Conservation (phyloP, 78 protist genomes). For the Isochrysis galbana region DNA sequence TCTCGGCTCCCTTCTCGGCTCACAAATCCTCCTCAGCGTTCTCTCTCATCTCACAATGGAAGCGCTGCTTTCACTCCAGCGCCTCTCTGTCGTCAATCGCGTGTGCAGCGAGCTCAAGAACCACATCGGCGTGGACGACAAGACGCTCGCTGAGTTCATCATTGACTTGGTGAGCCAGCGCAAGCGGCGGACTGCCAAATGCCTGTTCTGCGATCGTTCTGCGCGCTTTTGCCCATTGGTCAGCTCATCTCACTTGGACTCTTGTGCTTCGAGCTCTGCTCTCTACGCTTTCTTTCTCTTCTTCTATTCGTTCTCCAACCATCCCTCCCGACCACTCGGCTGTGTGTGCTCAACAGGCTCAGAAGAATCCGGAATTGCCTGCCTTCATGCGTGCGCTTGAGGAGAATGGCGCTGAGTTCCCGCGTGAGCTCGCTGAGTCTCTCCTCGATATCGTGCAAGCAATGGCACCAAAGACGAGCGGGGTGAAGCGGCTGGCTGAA, state of each 20-base stretch:
- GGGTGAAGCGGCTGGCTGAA: background rate
- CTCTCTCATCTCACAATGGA: too few relatives aligned
- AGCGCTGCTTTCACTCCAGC: conserved; percentile 46
- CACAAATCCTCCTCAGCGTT: too few relatives aligned
- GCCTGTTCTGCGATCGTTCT: background rate
- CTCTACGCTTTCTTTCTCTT: too few relatives aligned
- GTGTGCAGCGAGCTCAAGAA: conserved; percentile 82
- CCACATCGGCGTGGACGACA: conserved; percentile 76
- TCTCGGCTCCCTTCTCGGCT: too few relatives aligned
- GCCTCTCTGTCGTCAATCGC: conserved; percentile 65
- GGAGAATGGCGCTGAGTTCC: conserved; percentile 34
- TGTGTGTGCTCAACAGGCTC: too few relatives aligned
- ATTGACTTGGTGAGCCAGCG: conserved; percentile 76
- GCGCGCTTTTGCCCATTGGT: background rate
- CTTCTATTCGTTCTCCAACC: too few relatives aligned
- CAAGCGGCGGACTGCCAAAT: too few relatives aligned
- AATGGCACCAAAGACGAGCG: conserved; percentile 20
- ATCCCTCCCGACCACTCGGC: too few relatives aligned
- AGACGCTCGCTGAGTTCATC: conserved; percentile 85
- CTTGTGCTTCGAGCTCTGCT: too few relatives aligned
- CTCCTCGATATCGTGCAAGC: conserved; percentile 20
- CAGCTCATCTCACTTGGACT: background rate
- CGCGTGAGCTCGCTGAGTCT: background rate
- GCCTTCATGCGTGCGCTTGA: conserved; percentile 6
- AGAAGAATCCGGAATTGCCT: background rate